These are phyloP conservation scores for Metschnikowia rubicola DNA, from an alignment of 805 yeast genomes.

Conservation along the genomic window DNA sequence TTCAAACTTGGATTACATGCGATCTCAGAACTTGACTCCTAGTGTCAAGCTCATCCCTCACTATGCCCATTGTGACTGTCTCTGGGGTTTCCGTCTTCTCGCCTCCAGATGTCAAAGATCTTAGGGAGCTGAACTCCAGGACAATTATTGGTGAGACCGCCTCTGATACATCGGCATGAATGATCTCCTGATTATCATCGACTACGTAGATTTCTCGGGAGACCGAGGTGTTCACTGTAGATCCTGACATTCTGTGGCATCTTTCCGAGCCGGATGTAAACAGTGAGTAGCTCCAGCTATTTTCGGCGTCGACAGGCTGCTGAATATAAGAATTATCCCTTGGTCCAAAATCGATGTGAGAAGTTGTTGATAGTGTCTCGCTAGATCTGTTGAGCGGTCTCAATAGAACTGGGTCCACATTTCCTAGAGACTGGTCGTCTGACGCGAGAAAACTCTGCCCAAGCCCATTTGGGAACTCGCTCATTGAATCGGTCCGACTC, in stretches of 20 bases:
- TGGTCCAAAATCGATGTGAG: not conserved
- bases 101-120: not conserved
- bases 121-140: not conserved
- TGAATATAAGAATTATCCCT: too few species aligned
- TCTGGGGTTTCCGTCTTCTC: not conserved
- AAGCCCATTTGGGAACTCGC: too few species aligned
- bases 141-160: not conserved
- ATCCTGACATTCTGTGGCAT: slow-evolving; percentile 8
- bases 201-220: slow-evolving; percentile 11
- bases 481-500: too few species aligned
- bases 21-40: not conserved
- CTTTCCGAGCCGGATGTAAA: not conserved
- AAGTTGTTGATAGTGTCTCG: slow-evolving; percentile 26
- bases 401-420: slow-evolving; percentile 22
- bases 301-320: not conserved
- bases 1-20: not conserved
- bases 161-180: not conserved
- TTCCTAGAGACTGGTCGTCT: slow-evolving; percentile 2
- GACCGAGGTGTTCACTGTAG: slow-evolving; percentile 27
- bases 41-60: not conserved
- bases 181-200: not conserved
- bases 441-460: too few species aligned
- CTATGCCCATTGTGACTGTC: not conserved
- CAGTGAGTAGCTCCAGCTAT: not conserved
- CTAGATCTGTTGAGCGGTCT: slow-evolving; percentile 32